Evolutionary conservation across 2,329 filamentous ascomycete species (phyloP), one percentile per base, ranked within the genome.

Genomic region (Mariannaea sp.): DNA sequence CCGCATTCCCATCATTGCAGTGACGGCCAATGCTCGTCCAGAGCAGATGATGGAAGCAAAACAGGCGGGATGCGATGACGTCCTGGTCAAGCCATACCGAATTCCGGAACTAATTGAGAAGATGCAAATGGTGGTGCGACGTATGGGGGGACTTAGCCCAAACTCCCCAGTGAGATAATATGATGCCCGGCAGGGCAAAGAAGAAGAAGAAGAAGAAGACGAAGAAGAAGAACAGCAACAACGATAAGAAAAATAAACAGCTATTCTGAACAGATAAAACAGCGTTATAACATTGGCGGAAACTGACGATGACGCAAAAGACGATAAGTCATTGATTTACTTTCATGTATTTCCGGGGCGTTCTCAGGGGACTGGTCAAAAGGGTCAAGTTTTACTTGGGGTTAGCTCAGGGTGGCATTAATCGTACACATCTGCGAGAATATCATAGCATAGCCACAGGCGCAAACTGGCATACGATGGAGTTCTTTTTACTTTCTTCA

Each of bases 61-160:
- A 50, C 72, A 73, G 30, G 79, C 78, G 2, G 80, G 79, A 7
- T 82, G 80, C 59, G 83, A 88, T 61, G 84, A 84, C 65, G 83
- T 89, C 16, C 78, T 91, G 14, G 81, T 86, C n/a, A 90, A 90
- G 71, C 87, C 87, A 7, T 90, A 88, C 65, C 76, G 81, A 27
- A 85, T 86, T 63, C 76, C 78, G 5, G 83, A 86, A 58, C 66
- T 88, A 33, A 73, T 85, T 27, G 78, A 80, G 52, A 84, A 81
- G 73, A 84, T 88, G 71, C 75, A 78, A 59, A 65, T 73, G 9
- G 73, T 84, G n/a, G 73, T 78, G 27, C 61, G 66, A 36, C 64
- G 66, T 6, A 65, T 72, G 57, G 64, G 65, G 38, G 65, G 62
- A 20, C 60, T 67, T 13, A 67, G 65, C 36, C 65, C 65, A 16